Evolutionary conservation across 2,329 filamentous ascomycete species (phyloP), one percentile per base, ranked within the genome.

Genomic region (Cercospora zeae-maydis): DNA sequence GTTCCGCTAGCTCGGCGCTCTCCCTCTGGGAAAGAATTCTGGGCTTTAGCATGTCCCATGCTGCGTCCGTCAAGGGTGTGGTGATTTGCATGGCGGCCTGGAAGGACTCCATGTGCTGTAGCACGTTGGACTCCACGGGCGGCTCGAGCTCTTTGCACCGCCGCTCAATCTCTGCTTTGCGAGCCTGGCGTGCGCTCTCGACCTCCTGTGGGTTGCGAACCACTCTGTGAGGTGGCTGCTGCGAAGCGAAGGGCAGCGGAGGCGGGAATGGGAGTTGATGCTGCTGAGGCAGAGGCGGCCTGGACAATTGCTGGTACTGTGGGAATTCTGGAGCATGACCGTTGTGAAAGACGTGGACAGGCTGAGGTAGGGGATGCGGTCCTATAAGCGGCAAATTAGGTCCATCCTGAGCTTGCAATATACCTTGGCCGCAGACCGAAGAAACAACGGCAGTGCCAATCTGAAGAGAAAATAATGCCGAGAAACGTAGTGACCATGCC

Each of bases 71-170:
- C 69, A 93, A 78, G 19, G 87, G 86, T 24, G 84, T 82, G 9
- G 84, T 84, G 37, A 91, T 88, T 66, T 90, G 85, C 51, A 90
- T 83, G 31, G 90, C 87, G 37, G 88, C 88, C 71, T 88, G 85
- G 74, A 92, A 93, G 1, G 89, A 86, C 52, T 89, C 83, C 75
- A 92, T 90, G 71, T 88, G 86, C 60, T 83, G 82, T 62, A 93
- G 79, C 45, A 90, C 80, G 67, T 81, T 82, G 39, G 86, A 77
- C 54, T 80, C 77, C 61, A 93, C 78, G 1, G 90, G 88, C 27
- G 89, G 89, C 33, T 86, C 76, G 54, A 93, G 81, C 74, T 84
- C 77, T 49, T 67, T 56, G 71, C 88, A 90, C 30, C 89, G 84
- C 57, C 83, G 83, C 74, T 92, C 88, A 70, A 93, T 92, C 68